Evolutionary conservation across 2,329 filamentous ascomycete species (phyloP), one percentile per base, ranked within the genome.

Genomic region (Clathrospora elynae): DNA sequence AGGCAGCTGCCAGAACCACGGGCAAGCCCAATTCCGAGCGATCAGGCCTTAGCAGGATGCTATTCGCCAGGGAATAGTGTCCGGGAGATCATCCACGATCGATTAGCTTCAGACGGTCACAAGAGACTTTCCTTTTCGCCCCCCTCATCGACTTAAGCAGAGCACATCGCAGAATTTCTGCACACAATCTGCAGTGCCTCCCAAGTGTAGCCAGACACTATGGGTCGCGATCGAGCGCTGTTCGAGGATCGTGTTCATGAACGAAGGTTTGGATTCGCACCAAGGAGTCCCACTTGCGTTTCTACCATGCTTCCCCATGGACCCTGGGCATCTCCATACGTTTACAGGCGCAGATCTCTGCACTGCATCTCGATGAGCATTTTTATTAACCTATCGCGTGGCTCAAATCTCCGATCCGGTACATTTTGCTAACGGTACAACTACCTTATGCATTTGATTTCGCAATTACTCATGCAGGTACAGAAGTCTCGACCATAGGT

Each of bases 191-290:
- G 10, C 39, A 18, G 28, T 44, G 38, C 24, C 20, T 29, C 12
- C 30, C 24, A 28, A 17, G 33, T 32, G 37, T 24, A 26, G 26
- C 37, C 16, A 14, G 14, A 12, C 17, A 16, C 43, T 38, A 29
- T 38, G 38, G 38, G 19, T 8, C 16, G 23, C 23, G 43, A 46
- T 46, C 43, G 43, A 25, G 26, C 33, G 16, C 26, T 42, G 18
- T n/a, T 33, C 29, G 23, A 13, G 18, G 23, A 46, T 46, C 43
- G 43, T 33, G 18, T 31, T 28, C 6, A 12, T 31, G 29, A 24
- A 23, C 23, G 29, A 22, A 35, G 32, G 35, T 36, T 31, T 36
- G 19, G 32, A 41, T 31, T 36, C 14, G 7, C 8, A 6, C n/a
- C 26, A 19, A 35, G n/a, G n/a, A n/a, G n/a, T n/a, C n/a, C n/a